Percentiles rank a stretch among this genome's conserved stretches.
Conservation (phyloP, 2,329 filamentous ascomycete genomes). For the Bimuria novae-zelandiae region DNA sequence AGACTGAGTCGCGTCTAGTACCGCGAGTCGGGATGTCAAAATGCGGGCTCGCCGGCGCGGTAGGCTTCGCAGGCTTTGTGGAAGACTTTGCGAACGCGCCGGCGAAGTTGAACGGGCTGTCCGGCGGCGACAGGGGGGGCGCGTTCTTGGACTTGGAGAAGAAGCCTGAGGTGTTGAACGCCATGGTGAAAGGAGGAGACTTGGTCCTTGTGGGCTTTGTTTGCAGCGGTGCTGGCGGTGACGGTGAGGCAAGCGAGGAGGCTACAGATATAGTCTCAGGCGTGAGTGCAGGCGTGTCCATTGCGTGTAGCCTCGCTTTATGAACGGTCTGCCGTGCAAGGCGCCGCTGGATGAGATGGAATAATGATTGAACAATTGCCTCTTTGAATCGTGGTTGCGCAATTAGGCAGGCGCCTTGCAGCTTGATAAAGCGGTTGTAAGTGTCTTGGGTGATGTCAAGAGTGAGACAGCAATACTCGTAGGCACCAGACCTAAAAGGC, state of each 20-base stretch:
- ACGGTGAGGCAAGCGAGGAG: neutral
- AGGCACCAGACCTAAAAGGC: no score
- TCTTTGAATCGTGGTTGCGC: neutral
- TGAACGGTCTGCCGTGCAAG: neutral
- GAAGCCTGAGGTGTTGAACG: neutral
- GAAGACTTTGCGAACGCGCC: neutral
- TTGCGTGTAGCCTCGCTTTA: neutral
- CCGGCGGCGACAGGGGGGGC: slow-evolving; percentile 1
- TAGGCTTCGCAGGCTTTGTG: neutral
- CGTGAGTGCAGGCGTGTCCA: slow-evolving; percentile 4
- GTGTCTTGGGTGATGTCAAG: neutral
- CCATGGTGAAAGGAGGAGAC: neutral
- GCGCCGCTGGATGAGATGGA: neutral
- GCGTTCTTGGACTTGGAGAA: neutral
- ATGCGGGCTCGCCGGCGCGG: slow-evolving; percentile 1
- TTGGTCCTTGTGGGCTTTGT: neutral
- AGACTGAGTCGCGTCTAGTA: no score
- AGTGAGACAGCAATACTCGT: neutral
- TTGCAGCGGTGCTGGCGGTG: neutral
- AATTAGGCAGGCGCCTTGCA: neutral
- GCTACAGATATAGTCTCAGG: neutral
- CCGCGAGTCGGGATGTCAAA: neutral
- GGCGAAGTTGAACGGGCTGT: neutral
- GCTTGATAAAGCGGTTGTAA: neutral
- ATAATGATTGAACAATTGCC: neutral